These are phyloP conservation scores for Elymus sibiricus DNA, from an alignment of 176 grass and related monocot species.

Conservation along the genomic window DNA sequence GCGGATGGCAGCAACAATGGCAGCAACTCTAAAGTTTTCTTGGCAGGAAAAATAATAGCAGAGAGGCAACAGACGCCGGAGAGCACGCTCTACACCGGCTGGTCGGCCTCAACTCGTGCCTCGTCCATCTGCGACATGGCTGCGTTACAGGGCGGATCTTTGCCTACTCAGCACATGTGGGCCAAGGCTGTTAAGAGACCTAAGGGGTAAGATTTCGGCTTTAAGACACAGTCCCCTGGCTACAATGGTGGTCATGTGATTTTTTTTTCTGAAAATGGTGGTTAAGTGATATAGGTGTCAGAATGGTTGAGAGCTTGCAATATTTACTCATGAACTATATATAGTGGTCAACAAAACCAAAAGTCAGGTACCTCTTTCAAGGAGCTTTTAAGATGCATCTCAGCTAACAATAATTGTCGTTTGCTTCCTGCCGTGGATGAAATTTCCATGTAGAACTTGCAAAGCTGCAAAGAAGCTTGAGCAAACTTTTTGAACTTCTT, in stretches of 20 bases:
- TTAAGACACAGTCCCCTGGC: not conserved
- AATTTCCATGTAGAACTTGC: slow-evolving; percentile 76
- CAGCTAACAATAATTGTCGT: slow-evolving; percentile 61
- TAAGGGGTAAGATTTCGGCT: not conserved
- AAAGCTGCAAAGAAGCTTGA: slow-evolving; percentile 71
- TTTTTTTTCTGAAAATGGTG: not conserved
- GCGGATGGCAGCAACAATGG: no score
- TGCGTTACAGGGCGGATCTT: not conserved
- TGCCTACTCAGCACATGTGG: not conserved
- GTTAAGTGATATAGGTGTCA: not conserved
- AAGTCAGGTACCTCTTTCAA: slow-evolving; percentile 68
- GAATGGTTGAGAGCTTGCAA: not conserved
- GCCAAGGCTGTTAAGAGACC: not conserved
- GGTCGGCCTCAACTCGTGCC: not conserved
- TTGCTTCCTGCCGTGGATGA: slow-evolving; percentile 52
- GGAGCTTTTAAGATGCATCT: slow-evolving; percentile 86
- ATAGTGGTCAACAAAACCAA: not conserved
- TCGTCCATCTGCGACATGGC: not conserved
- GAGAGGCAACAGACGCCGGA: not conserved
- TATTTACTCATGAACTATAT: not conserved
- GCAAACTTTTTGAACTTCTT: slow-evolving; percentile 76
- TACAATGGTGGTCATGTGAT: not conserved
- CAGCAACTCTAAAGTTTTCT: not conserved
- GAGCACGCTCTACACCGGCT: not conserved
- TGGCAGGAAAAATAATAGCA: not conserved